Evolutionary conservation across 306 rosid species (phyloP), one percentile per base, ranked within the genome.

Genomic region (Cucurbita moschata): DNA sequence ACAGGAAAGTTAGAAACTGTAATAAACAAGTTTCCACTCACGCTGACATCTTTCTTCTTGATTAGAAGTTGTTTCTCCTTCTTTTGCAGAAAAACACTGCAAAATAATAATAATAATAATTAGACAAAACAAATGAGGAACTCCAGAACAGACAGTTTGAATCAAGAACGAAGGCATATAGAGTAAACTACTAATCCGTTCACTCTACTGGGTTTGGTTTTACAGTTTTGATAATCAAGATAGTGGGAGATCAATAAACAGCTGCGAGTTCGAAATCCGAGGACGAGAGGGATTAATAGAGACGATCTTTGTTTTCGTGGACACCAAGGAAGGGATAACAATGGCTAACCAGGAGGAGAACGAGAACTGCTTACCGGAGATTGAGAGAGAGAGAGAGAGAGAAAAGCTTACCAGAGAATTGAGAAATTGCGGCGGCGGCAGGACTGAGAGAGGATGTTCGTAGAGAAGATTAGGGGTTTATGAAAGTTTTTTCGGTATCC

Each of bases 1-100:
- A 19, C 18, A 13, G 0, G 39, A 39, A 19, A 66, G 12, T 10
- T 66, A 11, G n/a, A n/a, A n/a, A n/a, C n/a, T n/a, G 10, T 0
- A 3, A 43, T 6, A 43, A 66, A 44, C 5, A 66, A 61, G 11
- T 5, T 19, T 44, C 30, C 54, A 44, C 72, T 66, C 54, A 66
- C 72, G 39, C 54, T 44, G 72, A 66, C 72, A 66, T 66, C 44
- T 23, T 66, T 66, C 72, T 66, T 44, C 72, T 13, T 23, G 54
- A 19, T 44, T 66, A 66, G 38, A 65, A 65, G 54, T 66, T 38
- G 12, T 38, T 14, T 8, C 46, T 66, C 55, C 72, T 66, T 21
- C 53, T 38, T 2, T n/a, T 2, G 72, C 72, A 66, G 4, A n/a
- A 66, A 5, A 53, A 44, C 26, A 7, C 73, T 46, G 73, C 43